Percentiles rank a stretch among this genome's conserved stretches.
Evolutionary conservation across 1,139 yeast genomes (phyloP).

Genomic region (Hyphopichia wangnamkhiaoensis): DNA sequence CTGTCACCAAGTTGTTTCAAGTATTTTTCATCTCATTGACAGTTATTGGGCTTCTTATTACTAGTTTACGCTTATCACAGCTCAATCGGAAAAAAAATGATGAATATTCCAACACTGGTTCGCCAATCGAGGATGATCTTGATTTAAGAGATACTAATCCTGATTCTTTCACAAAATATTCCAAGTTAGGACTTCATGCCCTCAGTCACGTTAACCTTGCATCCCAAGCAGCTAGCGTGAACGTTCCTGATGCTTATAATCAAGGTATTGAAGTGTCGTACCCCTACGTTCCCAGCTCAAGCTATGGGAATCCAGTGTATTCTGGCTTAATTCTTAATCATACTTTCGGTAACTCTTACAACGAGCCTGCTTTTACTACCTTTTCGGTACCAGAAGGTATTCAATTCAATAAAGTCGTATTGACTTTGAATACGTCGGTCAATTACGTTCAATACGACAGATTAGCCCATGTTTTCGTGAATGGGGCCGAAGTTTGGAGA

Average conservation of each 20-base stretch:
- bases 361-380: constrained; percentile 44
- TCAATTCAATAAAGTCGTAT: constrained; percentile 52
- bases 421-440: constrained; percentile 51
- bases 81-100: no score
- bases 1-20: no score
- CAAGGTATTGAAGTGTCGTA: constrained; percentile 7
- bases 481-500: constrained; percentile 67
- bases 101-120: no score
- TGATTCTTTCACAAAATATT: no score
- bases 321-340: constrained; percentile 40
- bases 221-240: no score
- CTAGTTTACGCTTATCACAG: no score
- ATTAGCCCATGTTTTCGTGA: constrained; percentile 58
- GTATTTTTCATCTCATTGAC: no score
- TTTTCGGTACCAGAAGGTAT: constrained; percentile 34
- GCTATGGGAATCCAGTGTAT: constrained; percentile 43
- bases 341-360: constrained; percentile 62
- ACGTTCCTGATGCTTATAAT: neutral
- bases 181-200: no score
- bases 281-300: constrained; percentile 19
- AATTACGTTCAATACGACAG: constrained; percentile 68
- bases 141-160: no score
- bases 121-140: no score
- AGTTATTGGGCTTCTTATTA: no score
- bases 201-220: no score